Evolutionary conservation across 805 yeast species (phyloP).

Genomic region (Wickerhamomyces canadensis): DNA sequence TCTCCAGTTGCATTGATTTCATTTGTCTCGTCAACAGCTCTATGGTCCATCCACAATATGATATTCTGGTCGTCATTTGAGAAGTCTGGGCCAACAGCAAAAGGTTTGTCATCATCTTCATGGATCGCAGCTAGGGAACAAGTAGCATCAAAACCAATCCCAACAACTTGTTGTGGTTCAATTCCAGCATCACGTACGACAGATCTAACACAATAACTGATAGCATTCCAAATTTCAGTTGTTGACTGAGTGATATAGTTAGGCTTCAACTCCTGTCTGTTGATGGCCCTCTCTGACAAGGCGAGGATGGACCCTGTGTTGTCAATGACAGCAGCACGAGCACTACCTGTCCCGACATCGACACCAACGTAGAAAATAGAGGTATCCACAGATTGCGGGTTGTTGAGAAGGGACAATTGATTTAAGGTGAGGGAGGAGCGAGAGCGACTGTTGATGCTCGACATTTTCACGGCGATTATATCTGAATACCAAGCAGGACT

Average conservation of each 20-base stretch:
- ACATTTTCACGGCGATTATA: constrained; percentile 5
- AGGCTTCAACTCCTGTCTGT: constrained; percentile 69
- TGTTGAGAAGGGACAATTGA: constrained; percentile 21
- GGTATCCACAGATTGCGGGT: constrained; percentile 25
- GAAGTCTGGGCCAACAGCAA: constrained; percentile 92
- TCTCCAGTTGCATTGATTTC: constrained; percentile 78
- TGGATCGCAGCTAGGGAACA: constrained; percentile 85
- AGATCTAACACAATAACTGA: constrained; percentile 74
- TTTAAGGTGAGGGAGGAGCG: constrained; percentile 24
- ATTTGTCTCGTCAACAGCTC: constrained; percentile 79
- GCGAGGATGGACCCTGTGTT: constrained; percentile 76
- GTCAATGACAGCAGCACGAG: constrained; percentile 89
- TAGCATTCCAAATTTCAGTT: constrained; percentile 86
- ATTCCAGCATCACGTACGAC: constrained; percentile 72
- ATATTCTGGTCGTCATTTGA: constrained; percentile 68
- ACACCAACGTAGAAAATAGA: constrained; percentile 63
- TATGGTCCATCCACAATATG: constrained; percentile 97
- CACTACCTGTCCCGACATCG: constrained; percentile 97
- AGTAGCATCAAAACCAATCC: constrained; percentile 96
- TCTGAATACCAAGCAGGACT: no score
- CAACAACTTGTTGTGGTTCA: constrained; percentile 61
- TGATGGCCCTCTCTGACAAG: constrained; percentile 71
- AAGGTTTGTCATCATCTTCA: constrained; percentile 59
- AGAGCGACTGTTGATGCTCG: constrained; percentile 15
- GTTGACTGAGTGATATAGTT: constrained; percentile 81